Evolutionary conservation across 805 yeast genomes (phyloP).

Genomic region (Metschnikowia drakensbergensis): DNA sequence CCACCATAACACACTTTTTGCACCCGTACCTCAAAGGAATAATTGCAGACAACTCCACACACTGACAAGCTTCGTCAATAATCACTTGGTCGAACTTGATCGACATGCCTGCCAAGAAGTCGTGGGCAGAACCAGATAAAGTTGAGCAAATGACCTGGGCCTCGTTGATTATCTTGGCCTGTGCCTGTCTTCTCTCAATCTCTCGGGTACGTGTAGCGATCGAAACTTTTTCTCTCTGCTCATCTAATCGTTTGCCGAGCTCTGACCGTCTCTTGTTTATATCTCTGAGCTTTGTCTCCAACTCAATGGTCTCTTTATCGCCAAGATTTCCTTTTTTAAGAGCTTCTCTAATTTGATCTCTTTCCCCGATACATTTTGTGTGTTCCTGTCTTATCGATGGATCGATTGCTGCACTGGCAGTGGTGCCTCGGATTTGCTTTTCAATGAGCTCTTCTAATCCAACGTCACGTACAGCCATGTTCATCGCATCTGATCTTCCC

Average conservation of each 20-base stretch:
- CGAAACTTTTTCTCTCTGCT: conserved; percentile 68
- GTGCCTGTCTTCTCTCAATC: conserved; percentile 69
- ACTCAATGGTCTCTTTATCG: conserved; percentile 42
- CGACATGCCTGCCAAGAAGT: conserved; percentile 68
- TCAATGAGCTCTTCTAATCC: conserved; percentile 87
- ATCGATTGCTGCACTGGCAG: conserved; percentile 41
- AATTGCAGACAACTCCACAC: conserved; percentile 87
- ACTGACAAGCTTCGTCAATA: conserved; percentile 96
- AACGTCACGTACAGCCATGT: conserved; percentile 73
- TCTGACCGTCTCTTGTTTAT: conserved; percentile 61
- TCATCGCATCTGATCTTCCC: conserved; percentile 87
- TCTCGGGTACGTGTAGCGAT: conserved; percentile 73
- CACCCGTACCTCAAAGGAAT: conserved; percentile 93
- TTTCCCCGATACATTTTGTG: conserved; percentile 49
- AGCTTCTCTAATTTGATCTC: conserved; percentile 51
- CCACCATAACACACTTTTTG: conserved; percentile 89
- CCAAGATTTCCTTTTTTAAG: conserved; percentile 25
- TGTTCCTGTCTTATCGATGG: conserved; percentile 48
- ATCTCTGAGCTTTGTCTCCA: conserved; percentile 51
- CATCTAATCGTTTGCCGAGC: conserved; percentile 70
- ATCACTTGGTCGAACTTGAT: conserved; percentile 85
- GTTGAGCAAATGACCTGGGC: conserved; percentile 91
- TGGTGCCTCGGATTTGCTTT: conserved; percentile 43
- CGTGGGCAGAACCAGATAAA: conserved; percentile 91
- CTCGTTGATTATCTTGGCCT: conserved; percentile 62